These are phyloP conservation scores for Candida peoriensis DNA, from an alignment of 805 yeast species.

Conservation along the genomic window DNA sequence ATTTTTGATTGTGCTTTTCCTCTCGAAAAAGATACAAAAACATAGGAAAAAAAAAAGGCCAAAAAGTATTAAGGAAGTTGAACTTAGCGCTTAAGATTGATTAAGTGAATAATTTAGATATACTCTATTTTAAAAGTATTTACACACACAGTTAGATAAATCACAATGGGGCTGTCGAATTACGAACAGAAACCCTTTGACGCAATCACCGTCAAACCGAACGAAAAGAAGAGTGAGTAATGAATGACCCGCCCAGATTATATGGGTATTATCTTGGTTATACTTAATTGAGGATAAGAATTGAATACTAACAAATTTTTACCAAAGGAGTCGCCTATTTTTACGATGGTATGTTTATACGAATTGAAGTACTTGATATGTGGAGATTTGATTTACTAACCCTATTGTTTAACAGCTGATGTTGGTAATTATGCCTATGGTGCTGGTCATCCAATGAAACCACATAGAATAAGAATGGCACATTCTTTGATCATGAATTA, in stretches of 20 bases:
- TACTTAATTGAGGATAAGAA: neutral
- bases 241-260: no score
- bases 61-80: no score
- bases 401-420: constrained; percentile 45
- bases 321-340: constrained; percentile 58
- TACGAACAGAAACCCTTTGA: constrained; percentile 52
- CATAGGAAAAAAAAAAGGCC: no score
- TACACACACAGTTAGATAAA: no score
- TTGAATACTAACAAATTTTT: constrained; percentile 10
- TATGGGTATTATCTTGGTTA: no score
- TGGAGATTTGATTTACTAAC: constrained; percentile 16
- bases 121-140: no score
- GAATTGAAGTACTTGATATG: neutral
- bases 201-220: constrained; percentile 50
- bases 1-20: no score
- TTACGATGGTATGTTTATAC: constrained; percentile 45
- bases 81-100: no score
- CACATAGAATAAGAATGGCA: constrained; percentile 87
- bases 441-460: constrained; percentile 97
- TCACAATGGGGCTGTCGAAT: constrained; percentile 17
- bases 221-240: constrained; percentile 43
- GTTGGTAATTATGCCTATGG: constrained; percentile 98
- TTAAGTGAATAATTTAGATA: no score
- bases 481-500: constrained; percentile 86
- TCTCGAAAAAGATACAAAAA: no score